Base-by-base conservation (phyloP, 192 early-diverging fungal species). In the Chytriomyces confervae region DNA sequence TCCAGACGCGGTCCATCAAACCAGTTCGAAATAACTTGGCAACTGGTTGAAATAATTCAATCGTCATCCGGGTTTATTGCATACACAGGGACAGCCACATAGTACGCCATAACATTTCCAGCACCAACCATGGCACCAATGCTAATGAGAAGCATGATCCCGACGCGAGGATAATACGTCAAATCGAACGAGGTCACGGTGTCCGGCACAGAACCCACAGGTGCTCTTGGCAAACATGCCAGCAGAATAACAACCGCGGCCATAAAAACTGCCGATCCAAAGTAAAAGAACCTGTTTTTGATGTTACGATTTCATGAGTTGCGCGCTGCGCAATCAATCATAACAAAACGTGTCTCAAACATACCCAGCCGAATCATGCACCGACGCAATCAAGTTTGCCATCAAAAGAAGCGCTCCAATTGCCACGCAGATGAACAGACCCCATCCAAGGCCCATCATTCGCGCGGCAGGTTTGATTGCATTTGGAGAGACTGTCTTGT, bases 401-500 rank as follows among this genome's bases (percentile, higher is more conserved):
- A 45, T 29, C 6, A 71, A 10, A 18, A 82, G 29, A 9, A 77
- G 6, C 27, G 47, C 36, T 13, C 47, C 78, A 60, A 82, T 24
- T 16, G 73, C 7, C 5, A 76, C 48, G 36, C 29, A 43, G 4
- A 69, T 62, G 53, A 77, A 77, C 4, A 80, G 48, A 18, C 72
- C 81, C 81, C 81, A 82, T 27, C 81, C 81, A 11, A 82, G 66
- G 20, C 81, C 81, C 73, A 82, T 65, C 7, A 82, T 71, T 43
- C 62, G 23, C 10, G 77, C 24, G 27, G 81, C 77, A 13, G 71
- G 70, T 18, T 66, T 63, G 27, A 82, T 68, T 8, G 69, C 60
- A 46, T 74, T 74, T 46, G 72, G n/a, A 6, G 72, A n/a, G 20
- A 16, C 44, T 9, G 36, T 11, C 7, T 10, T 43, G 2, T 36